Conservation (phyloP, 140 eudicot species). For the Cichorium intybus region DNA sequence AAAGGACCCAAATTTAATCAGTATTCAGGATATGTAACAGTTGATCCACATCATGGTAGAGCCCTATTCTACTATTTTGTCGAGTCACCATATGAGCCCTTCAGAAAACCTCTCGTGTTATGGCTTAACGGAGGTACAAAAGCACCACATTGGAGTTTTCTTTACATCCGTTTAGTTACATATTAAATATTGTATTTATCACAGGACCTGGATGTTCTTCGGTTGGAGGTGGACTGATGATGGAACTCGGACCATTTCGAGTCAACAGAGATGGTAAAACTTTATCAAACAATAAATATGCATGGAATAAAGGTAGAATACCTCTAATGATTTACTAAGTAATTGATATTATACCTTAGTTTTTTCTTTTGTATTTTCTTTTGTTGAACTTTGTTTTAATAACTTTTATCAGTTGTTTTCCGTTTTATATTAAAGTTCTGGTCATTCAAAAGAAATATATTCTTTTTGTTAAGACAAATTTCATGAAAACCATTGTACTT, state of each 20-base stretch:
- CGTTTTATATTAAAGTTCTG: too few relatives aligned
- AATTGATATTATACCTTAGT: neutral
- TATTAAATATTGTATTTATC: neutral
- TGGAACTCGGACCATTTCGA: constrained; percentile 68
- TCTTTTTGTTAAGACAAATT: too few relatives aligned
- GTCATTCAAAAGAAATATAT: too few relatives aligned
- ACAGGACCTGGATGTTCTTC: constrained; percentile 85
- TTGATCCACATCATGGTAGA: constrained; percentile 44
- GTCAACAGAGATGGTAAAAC: constrained; percentile 54
- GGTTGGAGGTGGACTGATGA: constrained; percentile 55
- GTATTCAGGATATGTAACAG: constrained; percentile 56
- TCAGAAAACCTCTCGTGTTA: constrained; percentile 53
- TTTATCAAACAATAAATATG: constrained; percentile 25
- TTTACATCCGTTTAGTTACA: neutral
- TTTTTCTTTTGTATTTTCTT: too few relatives aligned
- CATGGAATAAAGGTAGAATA: constrained; percentile 47
- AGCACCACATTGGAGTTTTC: neutral
- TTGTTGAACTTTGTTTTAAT: neutral
- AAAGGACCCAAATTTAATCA: constrained; percentile 29
- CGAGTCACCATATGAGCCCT: constrained; percentile 33
- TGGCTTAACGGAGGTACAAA: constrained; percentile 83
- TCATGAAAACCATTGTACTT: too few relatives aligned
- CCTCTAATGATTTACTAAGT: neutral
- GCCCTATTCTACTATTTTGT: constrained; percentile 61
- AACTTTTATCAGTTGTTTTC: too few relatives aligned